Base-by-base conservation (phyloP, 2,329 filamentous ascomycete genomes). In the Scedosporium minutisporum region DNA sequence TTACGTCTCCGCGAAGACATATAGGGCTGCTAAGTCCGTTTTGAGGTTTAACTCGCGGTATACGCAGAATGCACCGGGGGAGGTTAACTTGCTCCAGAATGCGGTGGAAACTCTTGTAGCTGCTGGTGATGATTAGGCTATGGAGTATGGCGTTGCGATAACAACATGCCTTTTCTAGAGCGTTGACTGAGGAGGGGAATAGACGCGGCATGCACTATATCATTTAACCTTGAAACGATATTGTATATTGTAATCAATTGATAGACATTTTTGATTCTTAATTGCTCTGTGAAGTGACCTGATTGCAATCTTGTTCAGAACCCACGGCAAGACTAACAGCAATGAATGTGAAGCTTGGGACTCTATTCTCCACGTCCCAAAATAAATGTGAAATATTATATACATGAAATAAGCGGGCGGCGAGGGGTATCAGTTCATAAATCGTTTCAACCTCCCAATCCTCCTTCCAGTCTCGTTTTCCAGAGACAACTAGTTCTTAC, bases 31-130 rank as follows among this genome's bases (percentile, higher is more conserved):
- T 63, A 83, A 84, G 71, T 72, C 69, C 33, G 76, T 85, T 33
- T 72, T 83, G 60, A 82, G 79, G 67, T 85, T 82, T 72, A 86
- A 86, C 71, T 71, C 80, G 3, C 75, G 83, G 4, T 82, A 79
- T 68, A 78, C 78, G 1, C 83, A 86, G 71, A 82, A 82, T 66
- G 61, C 67, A 2, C 76, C 78, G 10, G 79, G 80, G 5, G 60
- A 71, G 62, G 67, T 71, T 9, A 83, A 83, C 67, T 69, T 82
- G 53, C 65, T 80, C 23, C 25, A 53, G 10, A 9, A 53, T 14
- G 59, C 27, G 14, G 46, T 64, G 69, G 61, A 64, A 66, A 55
- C 67, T 64, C 21, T 44, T 63, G 60, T 57, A 46, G 51, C 16
- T 16, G 6, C 18, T 5, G 18, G 23, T 14, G 16, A 10, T 10